phyloP scores from a whole-genome alignment of 257 asterid species.

The Solanum arcanum region DNA sequence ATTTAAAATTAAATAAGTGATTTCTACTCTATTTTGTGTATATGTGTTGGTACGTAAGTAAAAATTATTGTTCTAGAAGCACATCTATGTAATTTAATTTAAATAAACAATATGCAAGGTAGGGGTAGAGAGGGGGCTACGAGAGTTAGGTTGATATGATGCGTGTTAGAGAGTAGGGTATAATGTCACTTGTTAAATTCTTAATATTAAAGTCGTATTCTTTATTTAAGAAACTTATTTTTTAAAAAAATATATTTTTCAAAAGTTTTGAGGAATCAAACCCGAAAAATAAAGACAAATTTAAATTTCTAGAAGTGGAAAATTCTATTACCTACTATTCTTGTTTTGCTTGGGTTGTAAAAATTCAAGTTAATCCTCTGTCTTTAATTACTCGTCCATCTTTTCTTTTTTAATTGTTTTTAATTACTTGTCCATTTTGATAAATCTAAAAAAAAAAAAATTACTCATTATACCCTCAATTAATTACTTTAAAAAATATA shows the following conservation, averaged over 20 bases:
- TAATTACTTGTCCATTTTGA: no score
- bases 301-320: background rate
- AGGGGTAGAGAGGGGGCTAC: background rate
- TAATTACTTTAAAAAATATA: no score
- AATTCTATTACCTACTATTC: background rate
- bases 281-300: no score
- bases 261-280: no score
- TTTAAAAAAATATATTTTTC: no score
- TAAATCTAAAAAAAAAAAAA: fast-evolving
- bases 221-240: background rate
- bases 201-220: no score
- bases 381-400: no score
- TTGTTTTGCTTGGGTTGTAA: background rate
- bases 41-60: background rate
- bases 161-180: no score
- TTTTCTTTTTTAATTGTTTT: no score
- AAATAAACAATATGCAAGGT: background rate
- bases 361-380: background rate
- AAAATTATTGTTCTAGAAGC: background rate
- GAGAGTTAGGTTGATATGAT: background rate
- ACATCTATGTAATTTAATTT: no score
- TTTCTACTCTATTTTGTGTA: no score
- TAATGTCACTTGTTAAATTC: background rate
- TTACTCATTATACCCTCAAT: no score
- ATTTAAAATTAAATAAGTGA: background rate